A percentile compares a stretch with the other conserved stretches of the same genome.
phyloP scores from a whole-genome alignment of 78 protist species.

The Dictyostelium intermedium region DNA sequence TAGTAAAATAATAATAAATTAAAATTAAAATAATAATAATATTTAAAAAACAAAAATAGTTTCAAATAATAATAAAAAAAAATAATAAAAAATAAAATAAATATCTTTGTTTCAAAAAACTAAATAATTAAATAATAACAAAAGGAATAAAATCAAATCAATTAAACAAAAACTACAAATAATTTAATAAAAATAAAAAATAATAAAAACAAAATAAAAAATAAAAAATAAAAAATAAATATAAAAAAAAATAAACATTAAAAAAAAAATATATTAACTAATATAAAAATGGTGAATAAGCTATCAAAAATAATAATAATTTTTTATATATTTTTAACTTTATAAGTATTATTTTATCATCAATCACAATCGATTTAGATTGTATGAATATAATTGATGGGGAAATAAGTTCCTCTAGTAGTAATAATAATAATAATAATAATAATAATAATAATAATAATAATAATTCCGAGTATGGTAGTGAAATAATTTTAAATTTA shows the following conservation, averaged over 20 bases:
- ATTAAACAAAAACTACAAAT: too few relatives aligned
- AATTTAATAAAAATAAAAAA: too few relatives aligned
- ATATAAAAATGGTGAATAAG: not conserved
- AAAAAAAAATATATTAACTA: not conserved
- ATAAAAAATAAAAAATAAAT: not conserved
- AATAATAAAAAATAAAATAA: too few relatives aligned
- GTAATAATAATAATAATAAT: too few relatives aligned
- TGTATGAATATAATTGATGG: not conserved
- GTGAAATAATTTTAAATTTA: not conserved
- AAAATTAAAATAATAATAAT: too few relatives aligned
- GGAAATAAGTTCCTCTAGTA: not conserved
- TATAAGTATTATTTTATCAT: not conserved
- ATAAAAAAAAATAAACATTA: not conserved
- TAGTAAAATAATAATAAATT: too few relatives aligned
- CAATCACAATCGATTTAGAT: not conserved
- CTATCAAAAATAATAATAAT: not conserved
- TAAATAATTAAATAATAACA: too few relatives aligned
- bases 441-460: not conserved
- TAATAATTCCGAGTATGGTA: not conserved
- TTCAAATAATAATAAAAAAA: too few relatives aligned
- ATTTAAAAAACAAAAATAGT: too few relatives aligned
- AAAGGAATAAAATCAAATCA: too few relatives aligned
- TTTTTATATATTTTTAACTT: not conserved
- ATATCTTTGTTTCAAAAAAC: too few relatives aligned
- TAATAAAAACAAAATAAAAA: too few relatives aligned